phyloP scores from a whole-genome alignment of 2,329 filamentous ascomycete species.

The Trichoderma citrinoviride region DNA sequence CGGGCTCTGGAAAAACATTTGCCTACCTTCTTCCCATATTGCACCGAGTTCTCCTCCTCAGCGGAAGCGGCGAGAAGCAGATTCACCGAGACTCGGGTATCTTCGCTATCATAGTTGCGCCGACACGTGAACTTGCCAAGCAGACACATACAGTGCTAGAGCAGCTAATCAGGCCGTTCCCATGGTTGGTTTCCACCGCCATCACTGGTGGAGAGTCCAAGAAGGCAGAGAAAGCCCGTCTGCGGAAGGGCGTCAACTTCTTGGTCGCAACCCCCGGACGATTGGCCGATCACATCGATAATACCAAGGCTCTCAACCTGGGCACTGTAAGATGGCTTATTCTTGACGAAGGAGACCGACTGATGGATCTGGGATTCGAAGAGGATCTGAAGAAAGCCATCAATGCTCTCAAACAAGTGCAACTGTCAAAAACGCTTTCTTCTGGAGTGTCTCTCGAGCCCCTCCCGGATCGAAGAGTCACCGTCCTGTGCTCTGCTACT shows the following conservation, averaged over 20 bases:
- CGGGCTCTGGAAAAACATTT: constrained; percentile 94
- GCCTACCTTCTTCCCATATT: constrained; percentile 94
- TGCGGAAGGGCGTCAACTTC: constrained; percentile 94
- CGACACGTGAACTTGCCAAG: constrained; percentile 89
- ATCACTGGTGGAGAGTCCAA: constrained; percentile 69
- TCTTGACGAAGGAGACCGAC: constrained; percentile 91
- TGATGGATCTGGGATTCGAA: constrained; percentile 98
- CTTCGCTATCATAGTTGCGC: constrained; percentile 91
- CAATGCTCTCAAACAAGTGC: constrained; percentile 67
- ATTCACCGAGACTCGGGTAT: constrained; percentile 83
- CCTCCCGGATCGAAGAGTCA: constrained; percentile 74
- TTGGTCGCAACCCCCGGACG: constrained; percentile 91
- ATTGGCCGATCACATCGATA: constrained; percentile 85
- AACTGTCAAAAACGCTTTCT: constrained; percentile 56
- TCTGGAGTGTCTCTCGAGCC: constrained; percentile 58
- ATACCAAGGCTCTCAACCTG: constrained; percentile 85
- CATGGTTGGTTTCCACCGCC: constrained; percentile 90
- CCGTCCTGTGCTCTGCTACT: constrained; percentile 91
- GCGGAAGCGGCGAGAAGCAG: constrained; percentile 51
- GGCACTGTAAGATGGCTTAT: constrained; percentile 91
- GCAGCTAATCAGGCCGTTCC: constrained; percentile 79
- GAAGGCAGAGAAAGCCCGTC: constrained; percentile 82
- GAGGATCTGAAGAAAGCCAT: constrained; percentile 89
- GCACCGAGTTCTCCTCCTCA: constrained; percentile 78
- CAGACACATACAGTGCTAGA: constrained; percentile 89